These are phyloP conservation scores for Tetrapisispora namnaoensis DNA, from an alignment of 805 yeast genomes.

Conservation along the genomic window DNA sequence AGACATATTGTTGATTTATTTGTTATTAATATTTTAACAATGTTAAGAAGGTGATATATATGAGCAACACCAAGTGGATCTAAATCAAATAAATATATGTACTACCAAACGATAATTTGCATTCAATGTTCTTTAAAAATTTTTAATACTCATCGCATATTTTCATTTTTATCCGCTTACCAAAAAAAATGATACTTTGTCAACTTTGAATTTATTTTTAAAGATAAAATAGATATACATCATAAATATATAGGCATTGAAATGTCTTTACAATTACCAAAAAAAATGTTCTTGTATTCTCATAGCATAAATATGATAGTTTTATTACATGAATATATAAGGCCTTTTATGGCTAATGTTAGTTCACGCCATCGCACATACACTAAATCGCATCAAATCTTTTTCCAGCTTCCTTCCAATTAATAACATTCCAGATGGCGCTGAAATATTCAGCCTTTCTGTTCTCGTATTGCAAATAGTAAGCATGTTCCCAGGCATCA, in stretches of 20 bases:
- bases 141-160: background rate
- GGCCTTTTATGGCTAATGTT: background rate
- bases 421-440: slow-evolving; percentile 89
- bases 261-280: too few species aligned
- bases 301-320: too few species aligned
- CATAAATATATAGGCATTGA: too few species aligned
- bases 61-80: too few species aligned
- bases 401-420: slow-evolving; percentile 84
- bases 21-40: too few species aligned
- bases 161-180: background rate
- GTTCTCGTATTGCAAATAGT: slow-evolving; percentile 87
- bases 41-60: too few species aligned
- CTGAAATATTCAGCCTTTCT: slow-evolving; percentile 86
- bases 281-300: background rate
- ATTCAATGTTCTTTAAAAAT: background rate
- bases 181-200: background rate
- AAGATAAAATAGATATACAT: too few species aligned
- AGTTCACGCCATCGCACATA: background rate
- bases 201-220: too few species aligned
- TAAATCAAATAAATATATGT: background rate
- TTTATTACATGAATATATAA: too few species aligned
- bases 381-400: slow-evolving; percentile 38
- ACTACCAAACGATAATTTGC: background rate
- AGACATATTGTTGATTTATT: slow-evolving; percentile 38
- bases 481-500: slow-evolving; percentile 97